Conservation (phyloP, 2,329 filamentous ascomycete species). For the Ascosphaera acerosa region DNA sequence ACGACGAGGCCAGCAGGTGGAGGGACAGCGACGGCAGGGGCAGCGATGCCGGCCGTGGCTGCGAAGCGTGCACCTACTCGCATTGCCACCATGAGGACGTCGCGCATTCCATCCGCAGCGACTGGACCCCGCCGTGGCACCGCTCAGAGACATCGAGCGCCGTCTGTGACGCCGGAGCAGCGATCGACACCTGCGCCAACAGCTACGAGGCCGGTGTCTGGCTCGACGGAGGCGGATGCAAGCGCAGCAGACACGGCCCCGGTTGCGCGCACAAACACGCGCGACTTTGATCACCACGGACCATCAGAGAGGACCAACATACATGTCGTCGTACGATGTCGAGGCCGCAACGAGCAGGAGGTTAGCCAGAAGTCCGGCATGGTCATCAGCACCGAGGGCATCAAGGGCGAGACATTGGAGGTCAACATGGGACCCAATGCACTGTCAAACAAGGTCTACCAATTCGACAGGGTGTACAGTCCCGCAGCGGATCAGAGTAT, state of each 20-base stretch:
- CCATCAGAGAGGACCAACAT: conserved; percentile 74
- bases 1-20: too few species aligned
- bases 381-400: conserved; percentile 67
- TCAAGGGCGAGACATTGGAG: conserved; percentile 61
- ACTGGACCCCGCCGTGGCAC: not conserved
- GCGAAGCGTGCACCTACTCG: too few species aligned
- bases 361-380: conserved; percentile 86
- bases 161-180: not conserved
- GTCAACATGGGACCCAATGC: conserved; percentile 82
- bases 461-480: conserved; percentile 93
- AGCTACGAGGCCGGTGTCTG: too few species aligned
- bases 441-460: conserved; percentile 84
- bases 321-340: conserved; percentile 84
- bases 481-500: conserved; percentile 81
- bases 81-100: too few species aligned
- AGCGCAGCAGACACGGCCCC: too few species aligned
- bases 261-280: not conserved
- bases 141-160: not conserved
- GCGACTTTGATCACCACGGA: conserved; percentile 1
- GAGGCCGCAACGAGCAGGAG: conserved; percentile 79
- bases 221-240: too few species aligned
- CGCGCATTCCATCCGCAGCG: conserved; percentile 1
- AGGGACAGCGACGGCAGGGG: too few species aligned
- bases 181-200: too few species aligned
- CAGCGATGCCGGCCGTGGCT: too few species aligned